Percentiles rank a stretch among this genome's conserved stretches.
Conservation (phyloP, 2,329 filamentous ascomycete genomes). For the Bipolaris victoriae region DNA sequence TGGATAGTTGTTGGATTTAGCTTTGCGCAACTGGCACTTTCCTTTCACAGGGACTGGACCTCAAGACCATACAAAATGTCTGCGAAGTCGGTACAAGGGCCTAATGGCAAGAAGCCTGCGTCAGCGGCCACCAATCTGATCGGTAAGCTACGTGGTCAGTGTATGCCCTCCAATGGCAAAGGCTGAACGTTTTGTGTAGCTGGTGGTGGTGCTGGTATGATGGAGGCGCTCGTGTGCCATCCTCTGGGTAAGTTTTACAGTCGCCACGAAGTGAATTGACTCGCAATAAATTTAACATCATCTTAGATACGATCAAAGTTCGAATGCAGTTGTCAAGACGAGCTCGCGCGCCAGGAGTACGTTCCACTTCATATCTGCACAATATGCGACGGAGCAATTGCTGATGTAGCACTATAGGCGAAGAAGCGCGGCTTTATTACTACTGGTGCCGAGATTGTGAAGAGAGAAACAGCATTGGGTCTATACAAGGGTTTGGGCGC, state of each 20-base stretch:
- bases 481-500: conserved; percentile 98
- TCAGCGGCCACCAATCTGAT: conserved; percentile 90
- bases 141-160: conserved; percentile 61
- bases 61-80: conserved; percentile 56
- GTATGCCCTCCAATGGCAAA: not conserved
- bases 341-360: conserved; percentile 77
- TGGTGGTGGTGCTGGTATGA: conserved; percentile 97
- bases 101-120: conserved; percentile 74
- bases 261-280: not conserved
- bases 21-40: not conserved
- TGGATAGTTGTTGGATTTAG: not conserved
- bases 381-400: not conserved
- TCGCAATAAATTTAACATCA: conserved; percentile 21
- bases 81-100: conserved; percentile 62
- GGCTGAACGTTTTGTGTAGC: conserved; percentile 60
- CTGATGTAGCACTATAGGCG: conserved; percentile 48
- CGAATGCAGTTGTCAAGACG: conserved; percentile 97
- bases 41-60: conserved; percentile 2
- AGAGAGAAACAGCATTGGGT: conserved; percentile 86
- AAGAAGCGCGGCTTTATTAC: conserved; percentile 86
- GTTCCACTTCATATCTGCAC: conserved; percentile 36
- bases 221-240: conserved; percentile 96
- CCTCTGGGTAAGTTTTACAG: conserved; percentile 71
- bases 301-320: conserved; percentile 95
- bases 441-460: conserved; percentile 85